These are phyloP conservation scores for Aspergillus phoenicis DNA, from an alignment of 2,329 filamentous ascomycete genomes.

Conservation along the genomic window DNA sequence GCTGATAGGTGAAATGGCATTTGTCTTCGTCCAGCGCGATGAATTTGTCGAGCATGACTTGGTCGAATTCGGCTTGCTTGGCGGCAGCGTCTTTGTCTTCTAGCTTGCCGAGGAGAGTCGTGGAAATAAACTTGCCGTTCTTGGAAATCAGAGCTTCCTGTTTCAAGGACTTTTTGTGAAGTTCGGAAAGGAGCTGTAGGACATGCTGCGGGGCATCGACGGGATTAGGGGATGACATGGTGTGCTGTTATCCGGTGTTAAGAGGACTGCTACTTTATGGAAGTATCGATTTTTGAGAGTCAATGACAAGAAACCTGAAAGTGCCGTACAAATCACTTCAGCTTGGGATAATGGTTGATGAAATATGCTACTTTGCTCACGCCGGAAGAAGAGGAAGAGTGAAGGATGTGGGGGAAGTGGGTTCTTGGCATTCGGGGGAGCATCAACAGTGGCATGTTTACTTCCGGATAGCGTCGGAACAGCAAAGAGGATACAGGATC, in stretches of 20 bases:
- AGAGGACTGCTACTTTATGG: background rate
- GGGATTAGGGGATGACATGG: constrained; percentile 14
- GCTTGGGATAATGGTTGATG: background rate
- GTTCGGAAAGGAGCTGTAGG: constrained; percentile 22
- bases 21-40: constrained; percentile 64
- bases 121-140: constrained; percentile 25
- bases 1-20: constrained; percentile 59
- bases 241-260: background rate
- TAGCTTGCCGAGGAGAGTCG: constrained; percentile 19
- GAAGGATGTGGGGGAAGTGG: too few relatives aligned
- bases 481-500: too few relatives aligned
- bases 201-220: constrained; percentile 25
- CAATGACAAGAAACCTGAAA: too few relatives aligned
- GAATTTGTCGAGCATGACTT: constrained; percentile 54
- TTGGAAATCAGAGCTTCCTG: constrained; percentile 26
- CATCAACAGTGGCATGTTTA: too few relatives aligned
- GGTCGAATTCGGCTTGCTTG: constrained; percentile 22
- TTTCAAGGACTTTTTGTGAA: constrained; percentile 24
- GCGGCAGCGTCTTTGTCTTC: constrained; percentile 8
- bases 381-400: too few relatives aligned
- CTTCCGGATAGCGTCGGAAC: too few relatives aligned
- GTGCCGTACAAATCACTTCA: too few relatives aligned
- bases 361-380: too few relatives aligned
- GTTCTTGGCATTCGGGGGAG: too few relatives aligned
- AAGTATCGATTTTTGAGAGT: background rate